A percentile compares a stretch with the other conserved stretches of the same genome.
Evolutionary conservation across 1,139 yeast genomes (phyloP).

Genomic region (Scheffersomyces cryptocercus): DNA sequence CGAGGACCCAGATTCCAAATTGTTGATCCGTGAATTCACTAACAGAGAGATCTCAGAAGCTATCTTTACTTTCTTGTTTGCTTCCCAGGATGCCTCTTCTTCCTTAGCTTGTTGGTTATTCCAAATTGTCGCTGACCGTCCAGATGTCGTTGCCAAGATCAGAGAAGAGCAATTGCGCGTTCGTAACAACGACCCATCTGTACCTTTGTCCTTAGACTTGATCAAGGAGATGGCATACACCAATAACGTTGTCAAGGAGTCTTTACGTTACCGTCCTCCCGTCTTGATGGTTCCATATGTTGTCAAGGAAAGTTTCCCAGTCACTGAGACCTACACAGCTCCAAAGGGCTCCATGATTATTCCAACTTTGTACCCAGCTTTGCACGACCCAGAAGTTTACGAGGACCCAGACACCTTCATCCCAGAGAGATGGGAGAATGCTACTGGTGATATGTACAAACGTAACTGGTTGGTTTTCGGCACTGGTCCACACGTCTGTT

Average conservation of each 20-base stretch:
- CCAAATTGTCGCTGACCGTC: constrained; percentile 93
- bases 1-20: constrained; percentile 49
- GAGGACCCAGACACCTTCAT: constrained; percentile 90
- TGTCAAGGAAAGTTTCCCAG: constrained; percentile 82
- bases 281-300: constrained; percentile 97
- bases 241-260: constrained; percentile 84
- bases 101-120: constrained; percentile 98
- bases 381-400: constrained; percentile 96
- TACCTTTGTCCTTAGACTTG: constrained; percentile 64
- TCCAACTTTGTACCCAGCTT: constrained; percentile 91
- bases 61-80: constrained; percentile 91
- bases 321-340: constrained; percentile 78
- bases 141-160: constrained; percentile 79
- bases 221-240: constrained; percentile 88
- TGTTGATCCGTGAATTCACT: constrained; percentile 77
- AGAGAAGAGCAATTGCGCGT: constrained; percentile 89
- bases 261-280: constrained; percentile 94
- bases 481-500: constrained; percentile 93
- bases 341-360: constrained; percentile 98
- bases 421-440: constrained; percentile 87
- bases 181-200: constrained; percentile 71
- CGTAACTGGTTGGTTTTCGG: constrained; percentile 97
- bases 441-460: constrained; percentile 55
- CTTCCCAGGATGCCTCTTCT: constrained; percentile 97
- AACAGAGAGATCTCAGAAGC: constrained; percentile 94